A percentile compares a stretch with the other conserved stretches of the same genome.
phyloP scores from a whole-genome alignment of 352 stramenopile genomes.

The Phytophthora quininea region DNA sequence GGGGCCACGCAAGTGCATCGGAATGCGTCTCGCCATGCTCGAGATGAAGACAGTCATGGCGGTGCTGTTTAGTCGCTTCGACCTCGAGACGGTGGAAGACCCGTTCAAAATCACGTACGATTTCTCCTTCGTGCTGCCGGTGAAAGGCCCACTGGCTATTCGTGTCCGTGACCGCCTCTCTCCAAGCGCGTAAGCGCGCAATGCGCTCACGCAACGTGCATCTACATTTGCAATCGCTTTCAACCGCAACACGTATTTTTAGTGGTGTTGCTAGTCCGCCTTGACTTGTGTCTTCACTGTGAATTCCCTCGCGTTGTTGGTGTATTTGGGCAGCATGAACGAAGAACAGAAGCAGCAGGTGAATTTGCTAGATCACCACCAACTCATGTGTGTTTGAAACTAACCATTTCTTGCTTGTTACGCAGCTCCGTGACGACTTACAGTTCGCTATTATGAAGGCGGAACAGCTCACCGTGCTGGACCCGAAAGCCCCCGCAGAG shows the following conservation, averaged over 20 bases:
- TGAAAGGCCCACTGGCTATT: conserved; percentile 39
- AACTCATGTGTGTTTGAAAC: conserved; percentile 3
- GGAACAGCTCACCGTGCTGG: conserved; percentile 55
- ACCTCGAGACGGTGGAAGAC: conserved; percentile 32
- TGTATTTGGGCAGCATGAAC: conserved; percentile 40
- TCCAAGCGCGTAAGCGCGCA: not conserved
- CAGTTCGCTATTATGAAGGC: conserved; percentile 77
- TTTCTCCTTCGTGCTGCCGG: conserved; percentile 33
- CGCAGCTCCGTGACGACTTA: conserved; percentile 69
- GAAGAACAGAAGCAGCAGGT: conserved; percentile 68
- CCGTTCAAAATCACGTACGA: conserved; percentile 38
- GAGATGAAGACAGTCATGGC: conserved; percentile 50
- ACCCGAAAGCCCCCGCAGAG: conserved; percentile 40
- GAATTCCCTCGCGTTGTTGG: too few species aligned
- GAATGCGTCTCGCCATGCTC: conserved; percentile 40
- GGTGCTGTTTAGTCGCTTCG: conserved; percentile 37
- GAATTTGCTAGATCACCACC: not conserved
- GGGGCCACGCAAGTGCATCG: conserved; percentile 55
- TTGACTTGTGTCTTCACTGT: not conserved
- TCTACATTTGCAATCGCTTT: too few species aligned
- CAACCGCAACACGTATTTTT: conserved; percentile 22
- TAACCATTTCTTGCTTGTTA: conserved; percentile 7
- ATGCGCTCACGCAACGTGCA: too few species aligned
- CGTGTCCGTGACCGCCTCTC: conserved; percentile 15
- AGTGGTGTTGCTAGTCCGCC: not conserved